phyloP scores from a whole-genome alignment of 2,329 filamentous ascomycete genomes.

The Colletotrichum neosansevieriae region DNA sequence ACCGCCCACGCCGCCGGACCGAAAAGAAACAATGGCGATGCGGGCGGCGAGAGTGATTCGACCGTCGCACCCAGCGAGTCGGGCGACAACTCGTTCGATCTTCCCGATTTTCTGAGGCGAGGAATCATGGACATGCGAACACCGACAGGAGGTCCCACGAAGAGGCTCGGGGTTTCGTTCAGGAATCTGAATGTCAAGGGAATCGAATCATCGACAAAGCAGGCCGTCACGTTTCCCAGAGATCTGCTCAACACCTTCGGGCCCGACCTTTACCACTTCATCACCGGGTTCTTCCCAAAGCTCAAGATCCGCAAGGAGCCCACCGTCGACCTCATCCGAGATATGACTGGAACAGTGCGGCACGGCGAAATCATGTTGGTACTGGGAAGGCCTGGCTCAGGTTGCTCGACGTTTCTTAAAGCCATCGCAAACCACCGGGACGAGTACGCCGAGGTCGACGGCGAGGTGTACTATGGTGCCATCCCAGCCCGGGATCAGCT shows the following conservation, averaged over 20 bases:
- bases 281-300: constrained; percentile 57
- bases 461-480: constrained; percentile 79
- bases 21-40: constrained; percentile 10
- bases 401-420: constrained; percentile 83
- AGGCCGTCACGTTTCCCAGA: constrained; percentile 79
- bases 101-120: constrained; percentile 77
- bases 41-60: constrained; percentile 34
- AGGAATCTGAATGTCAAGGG: constrained; percentile 82
- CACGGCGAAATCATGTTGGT: constrained; percentile 55
- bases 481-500: constrained; percentile 76
- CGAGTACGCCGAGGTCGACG: constrained; percentile 74
- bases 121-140: constrained; percentile 82
- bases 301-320: constrained; percentile 43
- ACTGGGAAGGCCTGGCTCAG: constrained; percentile 78
- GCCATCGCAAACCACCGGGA: constrained; percentile 78
- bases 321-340: constrained; percentile 46
- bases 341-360: constrained; percentile 52
- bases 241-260: constrained; percentile 84
- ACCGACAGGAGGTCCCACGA: constrained; percentile 72
- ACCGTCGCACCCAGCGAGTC: constrained; percentile 25
- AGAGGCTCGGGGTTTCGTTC: constrained; percentile 83
- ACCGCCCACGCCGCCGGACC: constrained; percentile 3
- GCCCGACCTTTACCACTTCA: constrained; percentile 78
- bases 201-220: constrained; percentile 72
- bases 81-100: constrained; percentile 62